Evolutionary conservation across 2,329 filamentous ascomycete species (phyloP), one percentile per base, ranked within the genome.

Genomic region (Aspergillus vadensis): DNA sequence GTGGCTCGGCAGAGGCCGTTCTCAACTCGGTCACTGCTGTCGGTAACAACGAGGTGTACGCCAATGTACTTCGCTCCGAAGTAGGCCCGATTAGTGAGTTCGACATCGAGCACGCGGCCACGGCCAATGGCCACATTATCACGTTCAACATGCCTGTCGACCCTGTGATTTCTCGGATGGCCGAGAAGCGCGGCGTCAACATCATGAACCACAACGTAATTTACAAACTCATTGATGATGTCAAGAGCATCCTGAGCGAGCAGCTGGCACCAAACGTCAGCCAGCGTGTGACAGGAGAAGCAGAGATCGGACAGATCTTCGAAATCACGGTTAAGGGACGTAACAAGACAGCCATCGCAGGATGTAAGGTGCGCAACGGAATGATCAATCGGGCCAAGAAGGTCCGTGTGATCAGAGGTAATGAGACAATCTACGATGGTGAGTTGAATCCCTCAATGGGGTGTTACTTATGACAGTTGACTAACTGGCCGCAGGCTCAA

Each of bases 1-100:
- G 90, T 63, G 95, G 95, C 39, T 98, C 94, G 0, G 92, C 93
- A 0, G 95, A 99, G 79, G 95, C 95, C 2, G 90, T 98, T 2
- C 83, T 88, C 62, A 89, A 91, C 52, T 88, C 89, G 8, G 83
- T 99, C 60, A 81, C 87, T 62, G 86, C 89, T 61, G 82, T 97
- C 64, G 92, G 93, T 64, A 97, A 90, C 78, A 88, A 92, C 68
- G 92, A 98, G 73, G 88, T 97, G 41, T 85, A 82, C 32, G 85
- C 93, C 14, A 86, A 87, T 59, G 83, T 99, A 60, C 85, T 99
- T 38, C 87, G 90, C 21, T 89, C 90, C 3, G 86, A 84, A 2
- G 90, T 95, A 1, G 96, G 95, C 1, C 82, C 88, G 23, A 84
- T 98, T 44, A 86, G 85, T 36, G 91, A 97, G 77, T 96, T 88